A percentile compares a stretch with the other conserved stretches of the same genome.
phyloP scores from a whole-genome alignment of 202 grass and related monocot species.

The Hordeum pubiflorum region DNA sequence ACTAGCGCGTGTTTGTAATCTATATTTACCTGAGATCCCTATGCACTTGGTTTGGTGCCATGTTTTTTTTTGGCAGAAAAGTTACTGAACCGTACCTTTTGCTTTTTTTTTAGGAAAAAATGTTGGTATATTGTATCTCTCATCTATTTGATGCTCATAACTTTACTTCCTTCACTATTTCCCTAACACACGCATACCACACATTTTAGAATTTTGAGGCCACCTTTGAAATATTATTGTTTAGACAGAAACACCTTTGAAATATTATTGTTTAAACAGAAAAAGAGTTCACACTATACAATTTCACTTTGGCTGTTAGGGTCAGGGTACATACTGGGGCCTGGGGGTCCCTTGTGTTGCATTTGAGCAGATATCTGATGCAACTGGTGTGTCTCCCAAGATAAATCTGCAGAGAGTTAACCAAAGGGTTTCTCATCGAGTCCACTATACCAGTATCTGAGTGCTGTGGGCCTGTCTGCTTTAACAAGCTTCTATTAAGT shows the following conservation, averaged over 20 bases:
- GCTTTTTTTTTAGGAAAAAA: not conserved
- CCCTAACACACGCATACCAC: not conserved
- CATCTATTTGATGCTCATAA: not conserved
- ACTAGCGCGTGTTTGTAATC: not conserved
- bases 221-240: not conserved
- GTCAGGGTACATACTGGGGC: not conserved
- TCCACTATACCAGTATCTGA: not conserved
- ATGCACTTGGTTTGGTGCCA: not conserved
- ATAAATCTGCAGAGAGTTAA: not conserved
- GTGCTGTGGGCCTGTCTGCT: not conserved
- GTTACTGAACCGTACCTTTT: not conserved
- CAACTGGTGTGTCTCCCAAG: not conserved
- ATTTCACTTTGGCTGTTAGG: not conserved
- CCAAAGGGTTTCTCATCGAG: not conserved
- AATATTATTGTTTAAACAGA: not conserved
- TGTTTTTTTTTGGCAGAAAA: not conserved
- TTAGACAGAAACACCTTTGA: not conserved
- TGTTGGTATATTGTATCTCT: conserved; percentile 1
- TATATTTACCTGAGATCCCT: not conserved
- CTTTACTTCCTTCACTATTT: not conserved
- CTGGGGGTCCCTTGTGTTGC: not conserved
- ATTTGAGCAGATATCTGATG: not conserved
- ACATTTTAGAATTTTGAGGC: not conserved
- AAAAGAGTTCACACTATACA: not conserved
- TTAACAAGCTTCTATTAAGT: not conserved